Evolutionary conservation across 176 grass and related monocot species (phyloP).

Genomic region (Echinochloa phyllopogon): DNA sequence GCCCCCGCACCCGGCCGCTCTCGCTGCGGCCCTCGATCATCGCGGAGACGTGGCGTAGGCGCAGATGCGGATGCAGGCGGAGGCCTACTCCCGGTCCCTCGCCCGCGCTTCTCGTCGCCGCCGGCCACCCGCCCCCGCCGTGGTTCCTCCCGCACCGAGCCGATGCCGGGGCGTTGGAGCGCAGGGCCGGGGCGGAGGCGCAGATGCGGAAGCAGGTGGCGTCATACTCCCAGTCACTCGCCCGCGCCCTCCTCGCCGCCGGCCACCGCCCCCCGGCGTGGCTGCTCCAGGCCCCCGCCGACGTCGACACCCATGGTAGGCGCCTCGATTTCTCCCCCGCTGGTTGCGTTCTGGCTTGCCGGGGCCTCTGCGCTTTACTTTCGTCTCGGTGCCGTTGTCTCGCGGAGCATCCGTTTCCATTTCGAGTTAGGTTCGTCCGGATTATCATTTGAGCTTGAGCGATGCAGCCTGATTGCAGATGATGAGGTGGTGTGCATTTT

Average conservation of each 20-base stretch:
- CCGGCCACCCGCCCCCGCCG: slow-evolving; percentile 31
- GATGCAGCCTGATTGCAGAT: slow-evolving; percentile 1
- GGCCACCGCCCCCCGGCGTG: slow-evolving; percentile 28
- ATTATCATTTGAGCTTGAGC: not conserved
- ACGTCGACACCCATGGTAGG: not conserved
- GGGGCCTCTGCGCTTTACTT: not conserved
- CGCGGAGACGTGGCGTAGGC: not conserved
- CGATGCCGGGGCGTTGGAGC: not conserved
- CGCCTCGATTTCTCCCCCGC: not conserved
- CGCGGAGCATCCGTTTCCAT: not conserved
- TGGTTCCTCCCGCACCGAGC: slow-evolving; percentile 21
- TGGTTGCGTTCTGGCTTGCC: not conserved
- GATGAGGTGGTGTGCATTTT: not conserved
- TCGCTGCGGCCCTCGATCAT: not conserved
- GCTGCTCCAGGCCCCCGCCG: slow-evolving; percentile 14
- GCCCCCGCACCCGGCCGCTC: not conserved
- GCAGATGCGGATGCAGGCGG: slow-evolving; percentile 46
- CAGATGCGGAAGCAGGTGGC: not conserved
- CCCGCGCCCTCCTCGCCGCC: not conserved
- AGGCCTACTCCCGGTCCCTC: slow-evolving; percentile 50
- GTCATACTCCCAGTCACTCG: not conserved
- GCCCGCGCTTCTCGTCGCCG: slow-evolving; percentile 42
- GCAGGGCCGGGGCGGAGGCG: not conserved
- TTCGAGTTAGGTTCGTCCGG: not conserved
- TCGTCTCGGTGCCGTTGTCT: not conserved